Conservation (phyloP, 2,329 filamentous ascomycete genomes). For the Talaromyces pinophilus region DNA sequence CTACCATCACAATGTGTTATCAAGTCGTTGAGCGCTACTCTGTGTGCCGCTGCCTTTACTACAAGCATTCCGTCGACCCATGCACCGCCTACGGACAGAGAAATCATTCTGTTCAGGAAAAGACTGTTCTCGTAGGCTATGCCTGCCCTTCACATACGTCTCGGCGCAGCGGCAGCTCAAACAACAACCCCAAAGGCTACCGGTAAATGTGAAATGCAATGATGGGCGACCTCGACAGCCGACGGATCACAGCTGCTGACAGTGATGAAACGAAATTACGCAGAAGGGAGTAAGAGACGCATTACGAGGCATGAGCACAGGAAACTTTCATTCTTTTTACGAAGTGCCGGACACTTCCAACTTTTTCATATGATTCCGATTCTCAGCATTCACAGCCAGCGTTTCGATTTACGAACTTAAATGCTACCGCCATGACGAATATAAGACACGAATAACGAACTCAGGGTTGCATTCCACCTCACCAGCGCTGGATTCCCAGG, state of each 20-base stretch:
- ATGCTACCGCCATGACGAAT: neutral
- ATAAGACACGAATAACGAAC: neutral
- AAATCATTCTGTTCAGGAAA: constrained; percentile 70
- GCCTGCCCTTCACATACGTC: constrained; percentile 63
- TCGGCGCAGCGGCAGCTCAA: constrained; percentile 19
- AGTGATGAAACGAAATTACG: neutral
- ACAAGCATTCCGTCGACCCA: constrained; percentile 81
- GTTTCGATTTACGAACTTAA: constrained; percentile 1
- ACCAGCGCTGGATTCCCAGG: constrained; percentile 8
- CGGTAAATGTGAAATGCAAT: constrained; percentile 17
- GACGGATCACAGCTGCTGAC: neutral
- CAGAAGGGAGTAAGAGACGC: constrained; percentile 4
- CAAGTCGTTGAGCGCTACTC: constrained; percentile 84
- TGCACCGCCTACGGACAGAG: constrained; percentile 73
- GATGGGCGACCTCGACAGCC: neutral
- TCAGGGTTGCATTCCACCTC: constrained; percentile 9
- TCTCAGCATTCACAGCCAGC: constrained; percentile 9
- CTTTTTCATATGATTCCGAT: constrained; percentile 5
- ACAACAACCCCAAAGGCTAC: constrained; percentile 29
- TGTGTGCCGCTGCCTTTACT: constrained; percentile 84
- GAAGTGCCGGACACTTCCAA: constrained; percentile 21
- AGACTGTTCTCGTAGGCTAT: constrained; percentile 80
- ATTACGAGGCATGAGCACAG: constrained; percentile 13
- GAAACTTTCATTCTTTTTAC: constrained; percentile 12
- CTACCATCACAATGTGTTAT: constrained; percentile 69